These are phyloP conservation scores for Hortiboletus rubellus DNA, from an alignment of 1,284 basidiomycete species.

Conservation along the genomic window DNA sequence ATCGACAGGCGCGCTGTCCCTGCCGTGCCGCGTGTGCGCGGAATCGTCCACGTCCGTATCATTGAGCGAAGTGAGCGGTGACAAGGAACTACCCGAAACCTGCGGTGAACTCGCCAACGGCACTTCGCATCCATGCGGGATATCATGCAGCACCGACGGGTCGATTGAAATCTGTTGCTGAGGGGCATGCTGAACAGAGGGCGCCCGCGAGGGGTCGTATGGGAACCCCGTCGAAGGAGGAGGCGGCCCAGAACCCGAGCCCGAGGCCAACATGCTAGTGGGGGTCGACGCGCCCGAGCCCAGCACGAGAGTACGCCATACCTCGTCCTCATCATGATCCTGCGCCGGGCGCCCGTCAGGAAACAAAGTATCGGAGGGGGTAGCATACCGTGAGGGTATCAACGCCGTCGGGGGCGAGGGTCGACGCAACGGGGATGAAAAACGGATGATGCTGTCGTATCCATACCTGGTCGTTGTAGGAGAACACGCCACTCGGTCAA, in stretches of 20 bases:
- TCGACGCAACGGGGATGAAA: not conserved
- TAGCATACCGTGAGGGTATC: slow-evolving; percentile 2
- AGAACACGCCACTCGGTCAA: not conserved
- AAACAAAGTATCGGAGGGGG: slow-evolving; percentile 10
- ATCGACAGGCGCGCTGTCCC: too few species aligned
- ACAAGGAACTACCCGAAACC: slow-evolving; percentile 8
- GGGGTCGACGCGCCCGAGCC: slow-evolving; percentile 20
- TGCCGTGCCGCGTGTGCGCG: too few species aligned
- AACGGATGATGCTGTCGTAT: not conserved
- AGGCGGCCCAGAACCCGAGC: not conserved
- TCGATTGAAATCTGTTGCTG: not conserved
- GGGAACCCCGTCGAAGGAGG: slow-evolving; percentile 1
- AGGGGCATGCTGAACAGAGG: slow-evolving; percentile 5
- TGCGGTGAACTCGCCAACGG: not conserved
- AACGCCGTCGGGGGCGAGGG: not conserved
- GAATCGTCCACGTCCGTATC: not conserved
- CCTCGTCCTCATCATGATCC: slow-evolving; percentile 25
- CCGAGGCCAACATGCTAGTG: too few species aligned
- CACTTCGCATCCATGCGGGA: not conserved
- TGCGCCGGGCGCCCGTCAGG: not conserved
- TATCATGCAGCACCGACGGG: slow-evolving; percentile 13
- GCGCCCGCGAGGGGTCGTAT: not conserved
- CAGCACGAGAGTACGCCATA: slow-evolving; percentile 17
- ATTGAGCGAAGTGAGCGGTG: slow-evolving; percentile 22
- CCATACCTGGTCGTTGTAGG: not conserved